A percentile compares a stretch with the other conserved stretches of the same genome.
These are phyloP conservation scores for Croton setiger DNA, from an alignment of 441 rosid genomes.

Conservation along the genomic window DNA sequence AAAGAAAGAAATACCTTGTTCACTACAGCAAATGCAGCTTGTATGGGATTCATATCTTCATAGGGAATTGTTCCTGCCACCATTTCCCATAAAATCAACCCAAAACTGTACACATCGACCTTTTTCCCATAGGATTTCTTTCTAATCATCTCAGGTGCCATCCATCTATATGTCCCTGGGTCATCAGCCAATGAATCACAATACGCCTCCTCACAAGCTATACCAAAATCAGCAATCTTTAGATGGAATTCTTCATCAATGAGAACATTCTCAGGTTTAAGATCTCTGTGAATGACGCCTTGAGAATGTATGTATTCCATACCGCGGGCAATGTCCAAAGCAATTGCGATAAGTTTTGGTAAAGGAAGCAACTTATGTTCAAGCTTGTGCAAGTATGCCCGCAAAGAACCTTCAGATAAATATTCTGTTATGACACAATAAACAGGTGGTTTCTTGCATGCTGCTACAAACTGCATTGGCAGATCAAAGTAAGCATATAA, in stretches of 20 bases:
- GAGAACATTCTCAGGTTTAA: slow-evolving; percentile 90
- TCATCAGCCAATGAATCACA: slow-evolving; percentile 86
- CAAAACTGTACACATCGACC: slow-evolving; percentile 95
- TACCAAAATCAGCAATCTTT: slow-evolving; percentile 95
- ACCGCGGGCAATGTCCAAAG: slow-evolving; percentile 81
- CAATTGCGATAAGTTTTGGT: slow-evolving; percentile 53
- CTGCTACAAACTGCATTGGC: slow-evolving; percentile 76
- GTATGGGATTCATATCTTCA: slow-evolving; percentile 96
- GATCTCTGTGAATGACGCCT: slow-evolving; percentile 88
- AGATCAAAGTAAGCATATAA: slow-evolving; percentile 25
- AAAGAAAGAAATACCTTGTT: slow-evolving; percentile 63
- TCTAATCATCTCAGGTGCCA: slow-evolving; percentile 99
- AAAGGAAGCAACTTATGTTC: slow-evolving; percentile 68
- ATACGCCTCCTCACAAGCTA: slow-evolving; percentile 81
- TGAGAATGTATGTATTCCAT: slow-evolving; percentile 93
- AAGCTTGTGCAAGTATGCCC: slow-evolving; percentile 90
- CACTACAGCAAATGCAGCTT: slow-evolving; percentile 98
- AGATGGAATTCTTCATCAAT: slow-evolving; percentile 62
- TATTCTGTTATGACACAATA: slow-evolving; percentile 82
- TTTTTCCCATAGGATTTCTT: slow-evolving; percentile 72
- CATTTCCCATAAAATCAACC: slow-evolving; percentile 97
- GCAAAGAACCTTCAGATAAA: slow-evolving; percentile 87
- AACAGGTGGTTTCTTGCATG: slow-evolving; percentile 82
- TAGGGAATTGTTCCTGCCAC: slow-evolving; percentile 87
- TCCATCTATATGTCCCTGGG: slow-evolving; percentile 99